Conservation (phyloP, 495 filamentous ascomycete genomes). For the Neurospora africana region DNA sequence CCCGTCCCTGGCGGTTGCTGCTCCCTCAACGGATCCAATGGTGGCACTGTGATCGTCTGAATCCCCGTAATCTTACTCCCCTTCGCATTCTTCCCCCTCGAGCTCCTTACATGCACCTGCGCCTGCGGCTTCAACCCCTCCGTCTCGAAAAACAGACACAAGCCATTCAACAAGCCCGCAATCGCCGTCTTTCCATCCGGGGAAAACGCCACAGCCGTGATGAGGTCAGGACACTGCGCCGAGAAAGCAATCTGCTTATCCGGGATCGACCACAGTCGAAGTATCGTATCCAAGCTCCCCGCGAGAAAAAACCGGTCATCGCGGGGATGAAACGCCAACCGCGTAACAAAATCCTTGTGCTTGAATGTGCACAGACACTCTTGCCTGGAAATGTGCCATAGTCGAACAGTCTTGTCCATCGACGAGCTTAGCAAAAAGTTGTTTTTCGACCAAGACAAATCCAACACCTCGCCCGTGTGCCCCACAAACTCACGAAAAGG, state of each 20-base stretch:
- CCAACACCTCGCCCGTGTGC: slow-evolving; percentile 79
- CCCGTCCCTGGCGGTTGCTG: background rate
- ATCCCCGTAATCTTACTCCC: slow-evolving; percentile 97
- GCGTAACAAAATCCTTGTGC: slow-evolving; percentile 92
- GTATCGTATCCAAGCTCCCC: slow-evolving; percentile 82
- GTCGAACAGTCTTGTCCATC: slow-evolving; percentile 93
- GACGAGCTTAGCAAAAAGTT: slow-evolving; percentile 94
- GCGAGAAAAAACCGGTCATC: slow-evolving; percentile 97
- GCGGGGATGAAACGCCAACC: slow-evolving; percentile 85
- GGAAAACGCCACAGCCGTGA: slow-evolving; percentile 88
- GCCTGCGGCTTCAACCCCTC: slow-evolving; percentile 76
- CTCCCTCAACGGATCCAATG: background rate
- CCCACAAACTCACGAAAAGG: slow-evolving; percentile 72
- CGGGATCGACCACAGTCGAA: slow-evolving; percentile 93
- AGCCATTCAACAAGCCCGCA: slow-evolving; percentile 74
- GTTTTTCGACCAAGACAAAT: slow-evolving; percentile 98
- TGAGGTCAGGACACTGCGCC: slow-evolving; percentile 71
- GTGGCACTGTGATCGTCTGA: slow-evolving; percentile 57
- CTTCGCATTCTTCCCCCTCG: slow-evolving; percentile 85
- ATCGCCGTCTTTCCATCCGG: slow-evolving; percentile 87
- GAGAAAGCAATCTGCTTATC: slow-evolving; percentile 91
- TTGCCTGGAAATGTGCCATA: slow-evolving; percentile 81
- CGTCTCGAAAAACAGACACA: slow-evolving; percentile 90
- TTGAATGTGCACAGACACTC: slow-evolving; percentile 95
- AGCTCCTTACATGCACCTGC: slow-evolving; percentile 82